phyloP scores from a whole-genome alignment of 768 basidiomycete species.

The Ramaria sp. region DNA sequence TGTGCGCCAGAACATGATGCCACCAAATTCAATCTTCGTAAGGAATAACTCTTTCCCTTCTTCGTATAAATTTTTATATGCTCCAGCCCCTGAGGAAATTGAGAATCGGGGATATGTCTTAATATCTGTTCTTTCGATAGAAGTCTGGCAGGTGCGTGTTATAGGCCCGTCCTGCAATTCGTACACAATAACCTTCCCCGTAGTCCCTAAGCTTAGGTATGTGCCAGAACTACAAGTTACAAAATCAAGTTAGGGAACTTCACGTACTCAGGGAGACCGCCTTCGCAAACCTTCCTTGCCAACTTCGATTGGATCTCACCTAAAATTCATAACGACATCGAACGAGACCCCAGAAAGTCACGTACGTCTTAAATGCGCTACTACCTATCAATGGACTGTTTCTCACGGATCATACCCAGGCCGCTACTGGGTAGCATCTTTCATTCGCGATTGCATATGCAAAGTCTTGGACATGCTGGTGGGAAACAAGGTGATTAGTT shows the following conservation, averaged over 20 bases:
- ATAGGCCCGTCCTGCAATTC: background rate
- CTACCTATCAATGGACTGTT: background rate
- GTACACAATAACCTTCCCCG: background rate
- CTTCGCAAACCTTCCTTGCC: slow-evolving; percentile 2
- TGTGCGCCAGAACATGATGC: slow-evolving; percentile 3
- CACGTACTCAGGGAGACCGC: background rate
- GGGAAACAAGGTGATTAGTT: background rate
- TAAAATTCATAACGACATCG: background rate
- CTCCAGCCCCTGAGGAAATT: background rate
- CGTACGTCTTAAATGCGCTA: background rate
- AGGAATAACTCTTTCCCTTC: background rate
- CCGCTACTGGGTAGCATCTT: background rate
- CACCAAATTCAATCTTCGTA: slow-evolving; percentile 3
- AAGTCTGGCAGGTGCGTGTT: slow-evolving; percentile 2
- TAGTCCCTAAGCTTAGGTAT: background rate
- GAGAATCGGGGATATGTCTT: background rate
- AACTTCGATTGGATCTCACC: background rate
- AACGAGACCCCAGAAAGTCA: background rate
- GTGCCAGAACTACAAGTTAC: background rate
- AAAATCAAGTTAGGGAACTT: background rate
- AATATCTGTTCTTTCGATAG: background rate
- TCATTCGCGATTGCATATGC: slow-evolving; percentile 2
- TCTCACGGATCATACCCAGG: background rate
- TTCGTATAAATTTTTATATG: background rate
- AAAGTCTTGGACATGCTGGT: background rate